Evolutionary conservation across 2,329 filamentous ascomycete species (phyloP), one percentile per base, ranked within the genome.

Genomic region (Curvularia eragrostidis): DNA sequence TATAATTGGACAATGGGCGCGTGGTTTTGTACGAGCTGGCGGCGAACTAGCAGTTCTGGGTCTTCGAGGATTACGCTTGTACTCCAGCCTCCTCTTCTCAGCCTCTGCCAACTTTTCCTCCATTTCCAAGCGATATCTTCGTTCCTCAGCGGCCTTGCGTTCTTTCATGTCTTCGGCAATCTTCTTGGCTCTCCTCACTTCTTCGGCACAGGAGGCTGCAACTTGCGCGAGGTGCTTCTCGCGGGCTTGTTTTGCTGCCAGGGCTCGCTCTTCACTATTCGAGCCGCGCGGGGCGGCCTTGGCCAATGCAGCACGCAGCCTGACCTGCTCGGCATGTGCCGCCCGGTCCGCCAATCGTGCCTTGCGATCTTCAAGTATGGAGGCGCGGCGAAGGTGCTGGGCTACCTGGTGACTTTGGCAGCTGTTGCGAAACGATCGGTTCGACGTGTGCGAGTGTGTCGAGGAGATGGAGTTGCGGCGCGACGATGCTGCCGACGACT

Each of bases 161-260:
- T 91, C 89, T 77, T 91, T 93, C 81, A 91, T 92, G 56, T 85
- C 88, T 74, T 92, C 90, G 13, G 91, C 91, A n/a, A 93, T 84
- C 49, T 90, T 89, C 80, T 94, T 94, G 51, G 91, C 91, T 63
- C 90, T 85, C 72, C 90, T 88, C 15, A 95, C 91, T 73, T 95
- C 91, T 75, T 93, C 91, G 19, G 91, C 91, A 71, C 91, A 94
- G 59, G 87, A 84, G 48, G 91, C 89, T 3, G 91, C 90, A 42
- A 94, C 93, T 74, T 93, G 91, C 8, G 90, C 91, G 18, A 95
- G 78, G 66, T 93, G 91, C 67, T 89, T 89, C 78, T 94, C 90
- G 56, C 91, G 85, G 1, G 91, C 89, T 63, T 91, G 85, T 61
- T 92, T 87, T 5, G 91, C 91, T 5, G 91, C 91, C 57, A 93